phyloP scores from a whole-genome alignment of 768 basidiomycete species.

The Calvatia gigantea region DNA sequence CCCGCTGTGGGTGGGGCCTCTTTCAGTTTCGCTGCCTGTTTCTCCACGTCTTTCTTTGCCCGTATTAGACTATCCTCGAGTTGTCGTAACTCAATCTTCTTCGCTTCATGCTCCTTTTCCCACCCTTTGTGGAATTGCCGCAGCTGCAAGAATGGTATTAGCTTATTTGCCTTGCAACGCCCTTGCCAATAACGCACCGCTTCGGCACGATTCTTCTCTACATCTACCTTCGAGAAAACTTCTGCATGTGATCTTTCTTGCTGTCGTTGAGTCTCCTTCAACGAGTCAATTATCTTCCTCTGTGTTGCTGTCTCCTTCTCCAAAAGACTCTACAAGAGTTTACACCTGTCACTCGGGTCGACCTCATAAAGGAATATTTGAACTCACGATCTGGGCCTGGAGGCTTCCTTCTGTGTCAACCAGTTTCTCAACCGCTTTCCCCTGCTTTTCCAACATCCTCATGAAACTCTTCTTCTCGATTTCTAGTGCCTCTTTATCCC shows the following conservation, averaged over 20 bases:
- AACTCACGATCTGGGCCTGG: constrained; percentile 53
- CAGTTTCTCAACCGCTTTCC: constrained; percentile 59
- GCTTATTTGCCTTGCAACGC: background rate
- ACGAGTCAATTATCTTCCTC: constrained; percentile 25
- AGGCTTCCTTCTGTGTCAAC: constrained; percentile 62
- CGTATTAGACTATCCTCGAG: constrained; percentile 48
- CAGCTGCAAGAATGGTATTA: constrained; percentile 3
- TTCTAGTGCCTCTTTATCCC: constrained; percentile 82
- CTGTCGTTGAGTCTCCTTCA: constrained; percentile 21
- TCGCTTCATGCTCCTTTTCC: constrained; percentile 26
- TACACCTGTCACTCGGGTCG: background rate
- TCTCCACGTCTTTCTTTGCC: constrained; percentile 34
- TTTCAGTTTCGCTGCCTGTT: constrained; percentile 2
- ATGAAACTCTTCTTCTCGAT: constrained; percentile 64
- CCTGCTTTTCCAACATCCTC: constrained; percentile 45
- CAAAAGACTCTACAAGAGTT: constrained; percentile 19
- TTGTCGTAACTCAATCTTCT: constrained; percentile 34
- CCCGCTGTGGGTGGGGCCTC: background rate
- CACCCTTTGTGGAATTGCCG: constrained; percentile 28
- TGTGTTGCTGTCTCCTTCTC: constrained; percentile 40
- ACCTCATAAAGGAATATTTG: background rate
- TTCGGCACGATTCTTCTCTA: constrained; percentile 32
- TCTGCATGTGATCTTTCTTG: constrained; percentile 31
- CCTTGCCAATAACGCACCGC: constrained; percentile 31
- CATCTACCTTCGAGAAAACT: constrained; percentile 29